These are phyloP conservation scores for Tausonia pullulans DNA, from an alignment of 1,284 basidiomycete species.

Conservation along the genomic window DNA sequence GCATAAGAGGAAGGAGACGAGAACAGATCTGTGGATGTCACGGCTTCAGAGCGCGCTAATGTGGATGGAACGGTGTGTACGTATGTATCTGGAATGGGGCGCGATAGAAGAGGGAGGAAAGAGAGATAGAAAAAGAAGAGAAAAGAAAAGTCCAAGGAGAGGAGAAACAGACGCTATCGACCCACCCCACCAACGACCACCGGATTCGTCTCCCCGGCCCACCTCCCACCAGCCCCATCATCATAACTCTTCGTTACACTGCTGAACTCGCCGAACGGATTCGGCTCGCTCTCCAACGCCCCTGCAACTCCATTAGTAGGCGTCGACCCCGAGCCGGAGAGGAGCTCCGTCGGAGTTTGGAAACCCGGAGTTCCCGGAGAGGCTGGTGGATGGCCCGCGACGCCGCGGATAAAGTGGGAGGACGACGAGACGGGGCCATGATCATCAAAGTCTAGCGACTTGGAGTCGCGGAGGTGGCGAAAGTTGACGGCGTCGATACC, in stretches of 20 bases:
- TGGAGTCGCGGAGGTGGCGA: slow-evolving; percentile 77
- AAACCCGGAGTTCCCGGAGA: slow-evolving; percentile 41
- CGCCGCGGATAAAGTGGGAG: slow-evolving; percentile 29
- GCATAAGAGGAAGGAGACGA: too few species aligned
- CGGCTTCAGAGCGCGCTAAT: too few species aligned
- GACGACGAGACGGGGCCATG: slow-evolving; percentile 23
- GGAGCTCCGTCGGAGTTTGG: slow-evolving; percentile 34
- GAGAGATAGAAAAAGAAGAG: not conserved
- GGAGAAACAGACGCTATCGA: not conserved
- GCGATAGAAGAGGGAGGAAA: not conserved
- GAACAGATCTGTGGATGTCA: too few species aligned
- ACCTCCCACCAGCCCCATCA: not conserved
- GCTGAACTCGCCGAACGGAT: slow-evolving; percentile 67
- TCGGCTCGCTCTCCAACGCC: slow-evolving; percentile 38
- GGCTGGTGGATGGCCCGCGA: slow-evolving; percentile 31
- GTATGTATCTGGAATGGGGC: too few species aligned
- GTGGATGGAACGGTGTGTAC: too few species aligned
- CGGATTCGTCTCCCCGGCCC: not conserved
- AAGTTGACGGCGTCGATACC: slow-evolving; percentile 83
- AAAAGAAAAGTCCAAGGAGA: not conserved
- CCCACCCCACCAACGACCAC: not conserved
- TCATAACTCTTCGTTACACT: slow-evolving; percentile 50
- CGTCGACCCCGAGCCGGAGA: slow-evolving; percentile 17
- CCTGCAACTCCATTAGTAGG: not conserved
- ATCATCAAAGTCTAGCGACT: slow-evolving; percentile 72